Evolutionary conservation across 176 grass and related monocot species (phyloP).

Genomic region (Carex parvula): DNA sequence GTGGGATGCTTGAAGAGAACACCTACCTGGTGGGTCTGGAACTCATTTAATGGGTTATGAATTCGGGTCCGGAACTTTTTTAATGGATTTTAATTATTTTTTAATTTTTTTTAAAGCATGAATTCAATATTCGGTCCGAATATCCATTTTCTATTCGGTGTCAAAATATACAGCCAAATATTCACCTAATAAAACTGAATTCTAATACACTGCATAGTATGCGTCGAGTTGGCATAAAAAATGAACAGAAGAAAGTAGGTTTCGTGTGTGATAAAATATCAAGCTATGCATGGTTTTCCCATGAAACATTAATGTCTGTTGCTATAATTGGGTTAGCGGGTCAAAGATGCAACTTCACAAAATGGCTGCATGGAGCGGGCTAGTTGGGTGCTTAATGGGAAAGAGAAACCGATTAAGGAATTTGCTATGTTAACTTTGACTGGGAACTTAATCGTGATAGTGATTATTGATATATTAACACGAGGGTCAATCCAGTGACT

Average conservation of each 20-base stretch:
- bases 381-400: neutral
- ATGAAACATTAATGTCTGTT: neutral
- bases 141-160: no score
- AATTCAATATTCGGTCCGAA: no score
- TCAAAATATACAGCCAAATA: no score
- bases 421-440: slow-evolving; percentile 20
- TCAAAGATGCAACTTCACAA: slow-evolving; percentile 22
- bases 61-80: no score
- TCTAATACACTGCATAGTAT: no score
- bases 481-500: no score
- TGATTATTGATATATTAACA: slow-evolving; percentile 2
- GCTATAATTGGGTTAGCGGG: slow-evolving; percentile 6
- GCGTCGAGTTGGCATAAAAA: neutral
- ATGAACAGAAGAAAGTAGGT: slow-evolving; percentile 18
- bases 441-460: slow-evolving; percentile 5
- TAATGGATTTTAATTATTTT: no score
- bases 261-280: neutral
- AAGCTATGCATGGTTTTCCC: neutral
- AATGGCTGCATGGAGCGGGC: neutral
- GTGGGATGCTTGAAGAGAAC: no score
- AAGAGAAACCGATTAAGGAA: slow-evolving; percentile 14
- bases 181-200: no score
- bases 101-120: no score
- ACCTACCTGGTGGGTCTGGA: no score
- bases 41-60: no score